These are phyloP conservation scores for Arctium minus DNA, from an alignment of 129 eudicot species.

Conservation along the genomic window DNA sequence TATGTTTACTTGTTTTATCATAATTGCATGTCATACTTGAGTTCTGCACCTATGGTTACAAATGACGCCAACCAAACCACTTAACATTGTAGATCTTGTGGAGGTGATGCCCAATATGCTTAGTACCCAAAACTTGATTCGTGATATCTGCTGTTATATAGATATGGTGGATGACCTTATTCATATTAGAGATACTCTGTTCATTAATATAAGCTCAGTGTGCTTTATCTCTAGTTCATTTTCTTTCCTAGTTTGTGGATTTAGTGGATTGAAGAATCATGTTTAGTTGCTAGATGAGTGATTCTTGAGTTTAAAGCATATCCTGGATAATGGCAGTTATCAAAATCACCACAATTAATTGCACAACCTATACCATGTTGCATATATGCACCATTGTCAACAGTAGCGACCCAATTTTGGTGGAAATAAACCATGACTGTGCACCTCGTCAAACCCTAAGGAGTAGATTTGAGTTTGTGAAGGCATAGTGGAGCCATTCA, in stretches of 20 bases:
- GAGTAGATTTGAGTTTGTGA: conserved; percentile 11
- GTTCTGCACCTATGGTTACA: not conserved
- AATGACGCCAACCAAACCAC: not conserved
- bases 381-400: conserved; percentile 14
- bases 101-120: not conserved
- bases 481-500: not conserved
- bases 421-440: conserved; percentile 1
- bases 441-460: not conserved
- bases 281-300: not conserved
- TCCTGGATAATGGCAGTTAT: not conserved
- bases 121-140: not conserved
- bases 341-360: not conserved
- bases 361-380: not conserved
- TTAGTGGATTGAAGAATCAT: conserved; percentile 8
- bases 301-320: conserved; percentile 2
- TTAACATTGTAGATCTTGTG: not conserved
- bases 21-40: not conserved
- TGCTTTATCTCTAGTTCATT: not conserved
- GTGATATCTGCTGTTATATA: conserved; percentile 1
- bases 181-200: not conserved
- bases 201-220: not conserved
- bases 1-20: not conserved
- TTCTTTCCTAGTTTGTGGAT: not conserved
- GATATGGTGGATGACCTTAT: not conserved
- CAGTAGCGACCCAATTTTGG: not conserved